A percentile compares a stretch with the other conserved stretches of the same genome.
phyloP scores from a whole-genome alignment of 352 stramenopile species.

The Phytophthora tentaculata region DNA sequence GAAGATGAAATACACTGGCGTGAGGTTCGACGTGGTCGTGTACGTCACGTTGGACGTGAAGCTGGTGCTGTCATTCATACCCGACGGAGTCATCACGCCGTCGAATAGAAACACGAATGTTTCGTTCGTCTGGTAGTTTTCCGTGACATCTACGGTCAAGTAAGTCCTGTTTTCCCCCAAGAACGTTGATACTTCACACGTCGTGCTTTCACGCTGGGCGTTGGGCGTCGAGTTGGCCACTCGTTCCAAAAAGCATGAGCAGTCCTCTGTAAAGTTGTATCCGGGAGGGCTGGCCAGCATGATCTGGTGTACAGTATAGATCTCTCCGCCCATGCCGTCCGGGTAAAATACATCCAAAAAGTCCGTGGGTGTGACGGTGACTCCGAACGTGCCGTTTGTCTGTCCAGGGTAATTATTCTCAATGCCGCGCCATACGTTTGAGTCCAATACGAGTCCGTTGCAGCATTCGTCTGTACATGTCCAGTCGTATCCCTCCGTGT shows the following conservation, averaged over 20 bases:
- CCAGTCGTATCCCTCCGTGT: slow-evolving; percentile 59
- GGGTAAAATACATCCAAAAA: slow-evolving; percentile 71
- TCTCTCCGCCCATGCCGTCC: slow-evolving; percentile 45
- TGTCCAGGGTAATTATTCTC: slow-evolving; percentile 69
- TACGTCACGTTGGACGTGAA: slow-evolving; percentile 49
- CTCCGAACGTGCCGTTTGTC: slow-evolving; percentile 76
- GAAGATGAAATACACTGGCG: slow-evolving; percentile 81
- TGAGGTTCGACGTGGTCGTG: slow-evolving; percentile 55
- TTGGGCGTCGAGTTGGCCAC: slow-evolving; percentile 24
- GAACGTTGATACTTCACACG: slow-evolving; percentile 56
- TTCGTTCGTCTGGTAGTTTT: slow-evolving; percentile 56
- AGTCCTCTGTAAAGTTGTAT: slow-evolving; percentile 63
- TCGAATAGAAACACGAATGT: slow-evolving; percentile 76
- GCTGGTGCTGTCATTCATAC: slow-evolving; percentile 46
- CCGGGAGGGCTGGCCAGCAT: slow-evolving; percentile 71
- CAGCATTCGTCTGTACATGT: slow-evolving; percentile 80
- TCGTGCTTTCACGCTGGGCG: slow-evolving; percentile 33
- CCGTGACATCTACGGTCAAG: slow-evolving; percentile 69
- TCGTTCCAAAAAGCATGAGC: slow-evolving; percentile 51
- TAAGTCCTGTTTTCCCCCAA: slow-evolving; percentile 56
- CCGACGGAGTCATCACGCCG: slow-evolving; percentile 63
- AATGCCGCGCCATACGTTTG: slow-evolving; percentile 73
- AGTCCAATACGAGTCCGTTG: slow-evolving; percentile 64
- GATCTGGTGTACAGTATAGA: slow-evolving; percentile 75
- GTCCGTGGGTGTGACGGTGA: slow-evolving; percentile 75